phyloP scores from a whole-genome alignment of 169 alveolate species.

The Perkinsus marinus region DNA sequence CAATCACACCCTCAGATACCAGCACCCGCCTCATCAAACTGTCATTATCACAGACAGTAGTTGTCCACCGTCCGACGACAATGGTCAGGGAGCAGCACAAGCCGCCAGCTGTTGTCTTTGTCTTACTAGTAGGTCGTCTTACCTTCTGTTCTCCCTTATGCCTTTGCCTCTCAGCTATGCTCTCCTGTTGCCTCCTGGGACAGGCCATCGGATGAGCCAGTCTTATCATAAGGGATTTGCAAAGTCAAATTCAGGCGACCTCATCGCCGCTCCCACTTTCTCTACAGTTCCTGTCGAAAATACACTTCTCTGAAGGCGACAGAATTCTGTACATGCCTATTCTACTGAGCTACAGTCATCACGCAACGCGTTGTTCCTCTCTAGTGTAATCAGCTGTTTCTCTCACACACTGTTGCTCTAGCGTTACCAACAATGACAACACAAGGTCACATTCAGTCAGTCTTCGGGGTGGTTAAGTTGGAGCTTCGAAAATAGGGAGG shows the following conservation, averaged over 20 bases:
- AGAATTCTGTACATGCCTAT: not conserved
- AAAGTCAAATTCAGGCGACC: not conserved
- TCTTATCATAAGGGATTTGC: no score
- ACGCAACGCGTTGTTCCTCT: not conserved
- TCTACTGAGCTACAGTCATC: not conserved
- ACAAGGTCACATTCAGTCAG: no score
- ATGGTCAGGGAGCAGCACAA: not conserved
- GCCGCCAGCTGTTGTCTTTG: not conserved
- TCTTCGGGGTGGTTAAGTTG: no score
- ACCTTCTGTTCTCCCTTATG: not conserved
- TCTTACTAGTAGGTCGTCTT: not conserved
- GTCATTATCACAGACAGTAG: not conserved
- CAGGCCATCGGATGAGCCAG: not conserved
- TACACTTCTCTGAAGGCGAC: no score
- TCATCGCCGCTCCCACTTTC: no score
- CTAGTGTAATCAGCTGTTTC: not conserved
- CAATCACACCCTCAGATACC: not conserved
- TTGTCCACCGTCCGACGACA: not conserved
- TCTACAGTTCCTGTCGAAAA: no score
- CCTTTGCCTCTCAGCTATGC: not conserved
- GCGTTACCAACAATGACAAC: no score
- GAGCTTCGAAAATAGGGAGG: no score
- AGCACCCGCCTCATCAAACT: not conserved
- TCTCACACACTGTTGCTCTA: no score
- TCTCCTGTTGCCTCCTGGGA: not conserved